Base-by-base conservation (phyloP, 177 flowering plant genomes). In the Telopea speciosissima region DNA sequence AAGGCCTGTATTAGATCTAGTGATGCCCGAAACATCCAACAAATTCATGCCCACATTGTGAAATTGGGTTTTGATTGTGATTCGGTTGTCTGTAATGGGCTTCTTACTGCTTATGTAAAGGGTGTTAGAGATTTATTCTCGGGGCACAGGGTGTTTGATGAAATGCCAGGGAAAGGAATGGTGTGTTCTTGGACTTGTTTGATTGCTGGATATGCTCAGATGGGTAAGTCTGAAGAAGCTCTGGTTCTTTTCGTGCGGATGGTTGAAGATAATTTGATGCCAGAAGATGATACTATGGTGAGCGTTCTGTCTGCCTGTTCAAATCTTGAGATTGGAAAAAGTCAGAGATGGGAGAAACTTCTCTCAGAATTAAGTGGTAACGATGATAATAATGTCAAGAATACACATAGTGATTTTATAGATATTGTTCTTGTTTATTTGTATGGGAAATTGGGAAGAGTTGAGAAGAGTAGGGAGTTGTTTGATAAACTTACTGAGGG, bases 261-360 rank as follows among this genome's bases (percentile, higher is more conserved):
- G 89, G 40, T 81, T 42, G 65, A 70, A 78, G 73, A 80, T 67
- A 77, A 81, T 67, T 45, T 85, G 77, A 68, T 21, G 60, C 89
- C 88, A 0, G 84, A 76, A 31, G 77, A 80, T 79, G 90, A 85
- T 69, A 85, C 89, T 1, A 80, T 88, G 83, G 86, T 88, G 22
- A 83, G 86, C 73, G 85, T 88, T 64, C 72, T 88, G 56, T 88
- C 92, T 19, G 89, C 90, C 0, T 87, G 92, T 76, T 86, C 92
- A 13, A 81, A 36, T 26, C 76, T 86, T 69, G 69, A 72, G 49
- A 66, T 66, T 19, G 72, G 26, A 44, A 70, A 76, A 23, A 65
- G 76, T 74, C 88, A 80, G 72, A 79, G 74, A 65, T 86, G 91
- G 90, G 77, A 76, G 19, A 52, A 31, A 16, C 7, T 71, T 56